phyloP scores from a whole-genome alignment of 345 rosid genomes.

The Sonneratia alba region DNA sequence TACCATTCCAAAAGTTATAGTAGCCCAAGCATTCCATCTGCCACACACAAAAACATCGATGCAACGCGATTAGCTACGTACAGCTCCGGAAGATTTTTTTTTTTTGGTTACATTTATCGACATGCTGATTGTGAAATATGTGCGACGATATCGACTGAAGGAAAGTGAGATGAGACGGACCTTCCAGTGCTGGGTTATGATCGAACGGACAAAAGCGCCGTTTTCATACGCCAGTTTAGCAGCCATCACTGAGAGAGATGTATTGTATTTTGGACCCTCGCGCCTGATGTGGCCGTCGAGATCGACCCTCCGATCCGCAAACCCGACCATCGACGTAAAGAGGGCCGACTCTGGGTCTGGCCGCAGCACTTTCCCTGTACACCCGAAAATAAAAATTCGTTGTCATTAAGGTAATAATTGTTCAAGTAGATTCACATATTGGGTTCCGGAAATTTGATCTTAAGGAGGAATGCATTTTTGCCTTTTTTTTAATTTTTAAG shows the following conservation, averaged over 20 bases:
- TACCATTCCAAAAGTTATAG: constrained; percentile 11
- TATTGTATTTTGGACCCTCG: constrained; percentile 24
- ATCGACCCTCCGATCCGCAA: constrained; percentile 29
- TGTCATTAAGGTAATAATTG: too few species aligned
- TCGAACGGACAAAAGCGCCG: constrained; percentile 23
- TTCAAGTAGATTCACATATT: too few species aligned
- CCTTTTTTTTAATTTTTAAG: too few species aligned
- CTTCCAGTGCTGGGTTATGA: constrained; percentile 30
- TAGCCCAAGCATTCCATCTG: constrained; percentile 12
- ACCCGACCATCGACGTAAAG: constrained; percentile 31
- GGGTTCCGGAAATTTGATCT: too few species aligned
- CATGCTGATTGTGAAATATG: not conserved
- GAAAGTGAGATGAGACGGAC: constrained; percentile 8
- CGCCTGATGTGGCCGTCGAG: constrained; percentile 25
- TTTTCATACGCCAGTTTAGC: constrained; percentile 45
- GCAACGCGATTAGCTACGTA: not conserved
- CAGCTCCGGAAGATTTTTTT: not conserved
- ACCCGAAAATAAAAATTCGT: not conserved
- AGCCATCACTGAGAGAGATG: constrained; percentile 43
- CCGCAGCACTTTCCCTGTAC: constrained; percentile 30
- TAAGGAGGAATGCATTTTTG: too few species aligned
- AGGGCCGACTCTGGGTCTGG: constrained; percentile 29
- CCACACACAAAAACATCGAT: not conserved
- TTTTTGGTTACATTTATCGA: not conserved
- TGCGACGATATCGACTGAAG: not conserved